Conservation (phyloP, 2,329 filamentous ascomycete species). For the Didymella keratinophila region DNA sequence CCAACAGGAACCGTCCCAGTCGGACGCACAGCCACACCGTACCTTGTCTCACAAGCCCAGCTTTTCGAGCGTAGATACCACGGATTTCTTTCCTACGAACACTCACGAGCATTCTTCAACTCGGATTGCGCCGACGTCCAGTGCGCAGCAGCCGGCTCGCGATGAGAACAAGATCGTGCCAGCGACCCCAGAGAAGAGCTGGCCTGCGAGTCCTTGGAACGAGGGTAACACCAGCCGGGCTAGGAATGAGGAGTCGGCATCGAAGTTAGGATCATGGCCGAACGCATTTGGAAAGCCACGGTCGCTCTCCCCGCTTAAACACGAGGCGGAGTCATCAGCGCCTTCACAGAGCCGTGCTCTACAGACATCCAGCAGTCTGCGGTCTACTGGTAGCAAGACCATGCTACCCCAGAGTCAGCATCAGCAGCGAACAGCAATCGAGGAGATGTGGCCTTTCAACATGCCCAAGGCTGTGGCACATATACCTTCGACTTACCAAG, state of each 20-base stretch:
- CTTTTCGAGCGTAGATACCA: conserved; percentile 51
- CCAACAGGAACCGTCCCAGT: conserved; percentile 27
- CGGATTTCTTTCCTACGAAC: conserved; percentile 53
- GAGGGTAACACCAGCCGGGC: conserved; percentile 33
- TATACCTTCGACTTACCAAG: conserved; percentile 47
- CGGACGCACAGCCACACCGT: conserved; percentile 26
- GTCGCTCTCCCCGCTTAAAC: conserved; percentile 29
- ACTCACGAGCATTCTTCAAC: conserved; percentile 53
- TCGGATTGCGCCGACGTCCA: conserved; percentile 36
- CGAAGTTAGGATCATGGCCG: conserved; percentile 43
- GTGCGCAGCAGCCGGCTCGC: conserved; percentile 19
- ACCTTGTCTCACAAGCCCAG: conserved; percentile 46
- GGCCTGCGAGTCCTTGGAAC: conserved; percentile 49
- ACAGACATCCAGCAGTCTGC: conserved; percentile 6
- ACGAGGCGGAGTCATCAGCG: conserved; percentile 16
- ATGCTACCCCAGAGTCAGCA: conserved; percentile 22
- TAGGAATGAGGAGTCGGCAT: conserved; percentile 28
- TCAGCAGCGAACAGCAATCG: conserved; percentile 29
- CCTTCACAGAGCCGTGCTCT: conserved; percentile 20
- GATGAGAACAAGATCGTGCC: conserved; percentile 32
- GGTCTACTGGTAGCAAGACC: conserved; percentile 26
- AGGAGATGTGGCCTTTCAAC: conserved; percentile 35
- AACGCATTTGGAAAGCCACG: conserved; percentile 41
- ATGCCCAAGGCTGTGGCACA: conserved; percentile 30
- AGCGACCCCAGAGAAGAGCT: conserved; percentile 48